A percentile compares a stretch with the other conserved stretches of the same genome.
These are phyloP conservation scores for Potentilla sterilis DNA, from an alignment of 306 rosid genomes.

Conservation along the genomic window DNA sequence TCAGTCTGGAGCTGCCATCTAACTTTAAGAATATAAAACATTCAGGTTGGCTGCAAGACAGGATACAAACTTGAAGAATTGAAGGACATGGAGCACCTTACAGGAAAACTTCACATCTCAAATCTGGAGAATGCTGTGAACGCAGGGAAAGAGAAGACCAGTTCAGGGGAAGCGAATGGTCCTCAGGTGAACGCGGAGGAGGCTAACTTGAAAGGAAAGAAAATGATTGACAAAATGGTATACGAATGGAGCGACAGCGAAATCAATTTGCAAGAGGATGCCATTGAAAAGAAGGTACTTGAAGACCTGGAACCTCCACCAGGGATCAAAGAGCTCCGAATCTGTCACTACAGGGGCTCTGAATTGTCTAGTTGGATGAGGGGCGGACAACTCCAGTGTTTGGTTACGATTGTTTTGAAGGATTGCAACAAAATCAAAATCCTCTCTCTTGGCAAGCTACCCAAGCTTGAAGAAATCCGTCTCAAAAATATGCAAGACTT, in stretches of 20 bases:
- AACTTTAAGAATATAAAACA: neutral
- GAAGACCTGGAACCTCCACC: slow-evolving; percentile 10
- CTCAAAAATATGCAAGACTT: slow-evolving; percentile 3
- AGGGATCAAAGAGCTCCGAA: slow-evolving; percentile 1
- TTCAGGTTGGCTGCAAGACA: slow-evolving; percentile 8
- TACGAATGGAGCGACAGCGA: slow-evolving; percentile 10
- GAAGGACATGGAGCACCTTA: slow-evolving; percentile 18
- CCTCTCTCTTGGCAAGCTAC: slow-evolving; percentile 7
- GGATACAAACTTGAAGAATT: slow-evolving; percentile 22
- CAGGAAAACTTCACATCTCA: slow-evolving; percentile 15
- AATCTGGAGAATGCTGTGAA: slow-evolving; percentile 22
- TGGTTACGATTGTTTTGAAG: slow-evolving; percentile 10
- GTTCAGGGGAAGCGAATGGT: too few relatives aligned
- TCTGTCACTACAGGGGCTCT: slow-evolving; percentile 13
- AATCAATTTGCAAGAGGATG: neutral
- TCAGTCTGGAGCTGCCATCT: neutral
- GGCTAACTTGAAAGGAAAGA: slow-evolving; percentile 19
- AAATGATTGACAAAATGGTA: slow-evolving; percentile 4
- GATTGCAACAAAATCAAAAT: slow-evolving; percentile 6
- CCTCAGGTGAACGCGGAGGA: neutral
- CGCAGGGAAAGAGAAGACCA: neutral
- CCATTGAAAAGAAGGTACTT: neutral
- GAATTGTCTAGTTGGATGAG: slow-evolving; percentile 18
- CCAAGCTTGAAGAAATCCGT: neutral
- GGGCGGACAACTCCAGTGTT: neutral